phyloP scores from a whole-genome alignment of 495 filamentous ascomycete species.

The Penicillium soppii region DNA sequence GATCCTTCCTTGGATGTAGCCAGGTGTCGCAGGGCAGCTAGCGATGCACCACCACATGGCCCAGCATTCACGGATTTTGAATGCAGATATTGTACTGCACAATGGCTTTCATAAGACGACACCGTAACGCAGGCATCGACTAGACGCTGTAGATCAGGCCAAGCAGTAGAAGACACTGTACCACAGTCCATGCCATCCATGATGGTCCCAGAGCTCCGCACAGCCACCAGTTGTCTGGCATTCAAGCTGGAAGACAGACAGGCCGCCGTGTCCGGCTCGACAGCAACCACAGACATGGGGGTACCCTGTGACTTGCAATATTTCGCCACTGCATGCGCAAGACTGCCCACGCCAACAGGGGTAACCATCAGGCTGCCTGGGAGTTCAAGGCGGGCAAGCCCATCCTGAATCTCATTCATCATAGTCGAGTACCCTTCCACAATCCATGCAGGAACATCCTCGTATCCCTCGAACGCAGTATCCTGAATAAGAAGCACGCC shows the following conservation, averaged over 20 bases:
- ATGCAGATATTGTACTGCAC: constrained; percentile 49
- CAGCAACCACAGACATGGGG: constrained; percentile 48
- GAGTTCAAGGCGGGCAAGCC: constrained; percentile 37
- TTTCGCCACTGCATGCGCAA: constrained; percentile 57
- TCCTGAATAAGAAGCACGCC: constrained; percentile 62
- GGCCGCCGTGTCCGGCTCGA: constrained; percentile 64
- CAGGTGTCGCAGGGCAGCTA: constrained; percentile 55
- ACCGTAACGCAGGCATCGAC: constrained; percentile 60
- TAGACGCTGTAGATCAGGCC: constrained; percentile 53
- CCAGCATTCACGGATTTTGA: constrained; percentile 48
- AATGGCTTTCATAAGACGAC: constrained; percentile 54
- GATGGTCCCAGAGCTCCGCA: constrained; percentile 55
- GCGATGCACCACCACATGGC: constrained; percentile 62
- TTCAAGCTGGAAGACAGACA: constrained; percentile 54
- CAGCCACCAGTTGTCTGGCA: constrained; percentile 37
- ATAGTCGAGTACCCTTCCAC: constrained; percentile 72
- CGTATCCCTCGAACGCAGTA: constrained; percentile 59
- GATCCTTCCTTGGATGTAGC: constrained; percentile 26
- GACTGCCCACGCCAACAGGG: constrained; percentile 65
- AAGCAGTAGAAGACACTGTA: constrained; percentile 60
- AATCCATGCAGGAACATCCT: constrained; percentile 66
- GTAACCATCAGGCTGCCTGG: constrained; percentile 45
- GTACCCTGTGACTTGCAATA: constrained; percentile 52
- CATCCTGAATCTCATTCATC: constrained; percentile 60
- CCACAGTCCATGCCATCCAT: constrained; percentile 72